Conservation (phyloP, 352 stramenopile genomes). For the Globisporangium echinulatum region DNA sequence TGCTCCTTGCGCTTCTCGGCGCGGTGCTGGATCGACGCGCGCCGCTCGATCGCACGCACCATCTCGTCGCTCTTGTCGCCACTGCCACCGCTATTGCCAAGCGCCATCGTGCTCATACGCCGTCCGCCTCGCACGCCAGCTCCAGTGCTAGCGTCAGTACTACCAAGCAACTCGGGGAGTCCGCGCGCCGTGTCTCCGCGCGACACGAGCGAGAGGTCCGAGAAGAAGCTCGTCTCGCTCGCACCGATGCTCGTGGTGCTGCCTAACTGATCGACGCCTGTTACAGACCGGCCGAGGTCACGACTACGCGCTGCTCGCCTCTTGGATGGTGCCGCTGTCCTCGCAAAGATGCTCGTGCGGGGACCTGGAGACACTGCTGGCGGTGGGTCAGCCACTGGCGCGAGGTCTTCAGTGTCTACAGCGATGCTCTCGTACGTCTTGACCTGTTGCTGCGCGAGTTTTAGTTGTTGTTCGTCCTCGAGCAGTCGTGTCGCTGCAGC, state of each 20-base stretch:
- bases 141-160: neutral
- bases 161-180: conserved; percentile 5
- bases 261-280: neutral
- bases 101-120: neutral
- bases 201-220: neutral
- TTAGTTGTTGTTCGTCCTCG: neutral
- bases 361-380: neutral
- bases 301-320: neutral
- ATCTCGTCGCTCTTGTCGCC: conserved; percentile 22
- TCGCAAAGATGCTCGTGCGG: conserved; percentile 14
- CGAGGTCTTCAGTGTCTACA: conserved; percentile 28
- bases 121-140: too few relatives aligned
- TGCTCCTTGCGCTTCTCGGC: conserved; percentile 38
- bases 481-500: neutral
- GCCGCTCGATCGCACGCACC: conserved; percentile 28
- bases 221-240: conserved; percentile 15
- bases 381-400: neutral
- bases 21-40: conserved; percentile 37
- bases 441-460: neutral
- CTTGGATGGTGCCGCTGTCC: conserved; percentile 3
- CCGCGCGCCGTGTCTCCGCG: neutral
- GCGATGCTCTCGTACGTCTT: conserved; percentile 52
- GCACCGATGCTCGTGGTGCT: conserved; percentile 6
- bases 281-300: neutral
- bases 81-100: neutral